Percentiles rank a stretch among this genome's conserved stretches.
phyloP scores from a whole-genome alignment of 371 early-diverging fungal species.

The Mortierella sp. region DNA sequence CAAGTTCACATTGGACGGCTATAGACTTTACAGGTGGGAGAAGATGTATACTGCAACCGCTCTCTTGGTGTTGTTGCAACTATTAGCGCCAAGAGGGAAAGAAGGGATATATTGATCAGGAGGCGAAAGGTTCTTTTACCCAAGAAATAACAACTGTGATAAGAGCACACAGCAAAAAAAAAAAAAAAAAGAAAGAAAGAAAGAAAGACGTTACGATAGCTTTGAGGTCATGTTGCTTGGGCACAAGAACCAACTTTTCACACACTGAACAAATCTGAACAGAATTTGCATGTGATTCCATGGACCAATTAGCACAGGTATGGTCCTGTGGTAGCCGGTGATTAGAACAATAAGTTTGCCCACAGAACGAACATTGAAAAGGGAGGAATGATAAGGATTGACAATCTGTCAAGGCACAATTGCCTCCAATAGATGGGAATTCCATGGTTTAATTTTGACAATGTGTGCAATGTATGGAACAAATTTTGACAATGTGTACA shows the following conservation, averaged over 20 bases:
- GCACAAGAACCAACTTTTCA: conserved; percentile 25
- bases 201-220: background rate
- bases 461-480: no score
- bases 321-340: conserved; percentile 46
- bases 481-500: no score
- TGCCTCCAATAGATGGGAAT: conserved; percentile 41
- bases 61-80: conserved; percentile 36
- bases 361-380: conserved; percentile 46
- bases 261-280: conserved; percentile 40
- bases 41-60: conserved; percentile 30
- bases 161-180: background rate
- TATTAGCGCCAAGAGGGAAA: background rate
- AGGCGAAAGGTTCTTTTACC: no score
- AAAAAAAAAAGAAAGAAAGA: background rate
- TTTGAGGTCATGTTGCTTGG: conserved; percentile 21
- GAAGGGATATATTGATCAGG: no score
- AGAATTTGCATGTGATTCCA: conserved; percentile 30
- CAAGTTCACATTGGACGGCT: conserved; percentile 25
- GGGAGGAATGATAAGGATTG: conserved; percentile 47
- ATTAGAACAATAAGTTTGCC: conserved; percentile 18
- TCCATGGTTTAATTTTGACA: conserved; percentile 24
- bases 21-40: conserved; percentile 37
- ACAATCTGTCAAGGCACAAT: conserved; percentile 32
- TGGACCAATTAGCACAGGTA: conserved; percentile 27
- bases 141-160: no score